Conservation (phyloP, 2,329 filamentous ascomycete species). For the Colletotrichum falcatum region DNA sequence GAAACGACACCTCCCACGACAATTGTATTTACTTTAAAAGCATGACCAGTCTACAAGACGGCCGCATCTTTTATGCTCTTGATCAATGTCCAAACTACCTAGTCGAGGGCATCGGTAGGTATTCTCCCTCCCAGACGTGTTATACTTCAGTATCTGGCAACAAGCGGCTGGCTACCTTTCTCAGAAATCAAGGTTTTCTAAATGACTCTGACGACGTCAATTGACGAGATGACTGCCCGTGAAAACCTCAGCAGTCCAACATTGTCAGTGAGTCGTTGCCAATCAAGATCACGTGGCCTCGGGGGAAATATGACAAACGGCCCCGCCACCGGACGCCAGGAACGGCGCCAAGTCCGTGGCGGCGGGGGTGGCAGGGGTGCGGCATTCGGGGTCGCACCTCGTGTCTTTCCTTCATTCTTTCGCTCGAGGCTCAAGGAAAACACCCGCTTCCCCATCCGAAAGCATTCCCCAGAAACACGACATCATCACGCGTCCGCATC, state of each 20-base stretch:
- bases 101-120: not conserved
- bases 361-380: conserved; percentile 4
- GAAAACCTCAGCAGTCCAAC: not conserved
- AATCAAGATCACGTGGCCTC: not conserved
- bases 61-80: not conserved
- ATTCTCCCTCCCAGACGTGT: not conserved
- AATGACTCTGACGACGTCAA: not conserved
- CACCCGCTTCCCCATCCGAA: too few relatives aligned
- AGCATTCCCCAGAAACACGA: not conserved
- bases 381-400: not conserved
- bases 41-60: not conserved
- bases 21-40: not conserved
- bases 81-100: not conserved
- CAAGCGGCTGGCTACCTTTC: not conserved
- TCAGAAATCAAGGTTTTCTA: not conserved
- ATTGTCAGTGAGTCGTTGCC: not conserved
- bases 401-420: not conserved
- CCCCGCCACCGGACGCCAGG: conserved; percentile 9
- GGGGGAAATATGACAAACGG: not conserved
- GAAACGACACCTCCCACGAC: fast-evolving
- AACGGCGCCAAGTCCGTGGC: conserved; percentile 6
- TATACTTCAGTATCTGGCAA: not conserved
- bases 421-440: too few relatives aligned
- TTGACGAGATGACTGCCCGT: not conserved
- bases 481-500: not conserved